A percentile compares a stretch with the other conserved stretches of the same genome.
These are phyloP conservation scores for Pseudogymnoascus sp. DNA, from an alignment of 2,329 filamentous ascomycete species.

Conservation along the genomic window DNA sequence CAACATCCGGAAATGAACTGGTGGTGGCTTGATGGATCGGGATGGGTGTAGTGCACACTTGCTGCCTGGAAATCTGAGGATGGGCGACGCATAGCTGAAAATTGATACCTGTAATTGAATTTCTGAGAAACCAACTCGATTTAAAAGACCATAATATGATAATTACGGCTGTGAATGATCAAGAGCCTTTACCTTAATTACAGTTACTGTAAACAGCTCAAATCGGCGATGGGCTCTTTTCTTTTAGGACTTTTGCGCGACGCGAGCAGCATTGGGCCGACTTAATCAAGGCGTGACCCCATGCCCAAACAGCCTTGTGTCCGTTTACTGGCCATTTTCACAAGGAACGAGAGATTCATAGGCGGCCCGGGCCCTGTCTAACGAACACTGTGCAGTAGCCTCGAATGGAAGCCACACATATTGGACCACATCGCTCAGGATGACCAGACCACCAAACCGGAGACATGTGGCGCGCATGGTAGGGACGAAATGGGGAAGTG, in stretches of 20 bases:
- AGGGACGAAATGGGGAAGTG: neutral
- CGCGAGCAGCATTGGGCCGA: constrained; percentile 6
- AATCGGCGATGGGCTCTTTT: neutral
- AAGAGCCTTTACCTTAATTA: neutral
- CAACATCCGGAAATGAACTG: neutral
- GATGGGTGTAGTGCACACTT: neutral
- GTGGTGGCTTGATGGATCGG: neutral
- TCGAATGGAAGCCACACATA: constrained; percentile 5
- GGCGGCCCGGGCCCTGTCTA: constrained; percentile 4
- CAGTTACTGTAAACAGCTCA: neutral
- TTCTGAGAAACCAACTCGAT: neutral
- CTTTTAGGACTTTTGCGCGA: constrained; percentile 5
- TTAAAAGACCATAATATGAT: neutral
- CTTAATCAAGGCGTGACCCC: constrained; percentile 7
- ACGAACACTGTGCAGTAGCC: constrained; percentile 4
- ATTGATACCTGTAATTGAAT: constrained; percentile 2
- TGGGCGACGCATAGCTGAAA: neutral
- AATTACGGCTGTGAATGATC: neutral
- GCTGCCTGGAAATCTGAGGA: neutral
- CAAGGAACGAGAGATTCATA: constrained; percentile 10
- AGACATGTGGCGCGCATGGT: constrained; percentile 7
- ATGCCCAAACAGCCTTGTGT: constrained; percentile 2
- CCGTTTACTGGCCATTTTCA: neutral
- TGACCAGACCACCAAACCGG: constrained; percentile 2
- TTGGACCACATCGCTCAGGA: constrained; percentile 9